These are phyloP conservation scores for Globisporangium cystogenes DNA, from an alignment of 352 stramenopile genomes.

Conservation along the genomic window DNA sequence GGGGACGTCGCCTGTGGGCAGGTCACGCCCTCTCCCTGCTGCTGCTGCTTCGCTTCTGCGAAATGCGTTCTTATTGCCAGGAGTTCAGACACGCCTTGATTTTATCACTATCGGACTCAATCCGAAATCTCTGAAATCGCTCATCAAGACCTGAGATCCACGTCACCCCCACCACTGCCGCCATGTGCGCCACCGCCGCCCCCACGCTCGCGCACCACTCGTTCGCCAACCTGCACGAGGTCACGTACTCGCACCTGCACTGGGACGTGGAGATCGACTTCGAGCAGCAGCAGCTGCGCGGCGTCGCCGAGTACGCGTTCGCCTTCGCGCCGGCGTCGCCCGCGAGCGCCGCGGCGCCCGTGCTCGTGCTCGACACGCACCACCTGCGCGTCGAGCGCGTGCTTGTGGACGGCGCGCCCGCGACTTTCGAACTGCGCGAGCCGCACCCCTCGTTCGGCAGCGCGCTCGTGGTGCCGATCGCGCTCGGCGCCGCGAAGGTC, in stretches of 20 bases:
- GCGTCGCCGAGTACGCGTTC: constrained; percentile 84
- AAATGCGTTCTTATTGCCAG: no score
- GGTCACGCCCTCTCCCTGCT: no score
- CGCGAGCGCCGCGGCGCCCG: constrained; percentile 3
- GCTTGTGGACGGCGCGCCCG: constrained; percentile 36
- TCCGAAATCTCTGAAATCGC: no score
- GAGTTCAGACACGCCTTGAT: no score
- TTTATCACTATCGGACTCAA: no score
- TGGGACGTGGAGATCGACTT: constrained; percentile 89
- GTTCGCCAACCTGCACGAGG: constrained; percentile 82
- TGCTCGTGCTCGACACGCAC: constrained; percentile 85
- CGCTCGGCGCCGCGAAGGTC: constrained; percentile 39
- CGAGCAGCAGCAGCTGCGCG: constrained; percentile 49
- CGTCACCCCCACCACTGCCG: no score
- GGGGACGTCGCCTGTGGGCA: no score
- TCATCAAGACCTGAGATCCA: no score
- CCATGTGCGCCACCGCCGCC: neutral
- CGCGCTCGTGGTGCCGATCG: constrained; percentile 49
- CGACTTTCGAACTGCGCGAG: constrained; percentile 26
- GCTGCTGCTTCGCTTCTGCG: no score
- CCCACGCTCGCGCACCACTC: constrained; percentile 49
- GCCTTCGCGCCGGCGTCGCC: constrained; percentile 18
- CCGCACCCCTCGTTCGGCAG: constrained; percentile 58
- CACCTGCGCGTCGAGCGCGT: constrained; percentile 65
- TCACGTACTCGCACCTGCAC: constrained; percentile 82